phyloP scores from a whole-genome alignment of 2,329 filamentous ascomycete genomes.

The Mycocentrospora acerina region DNA sequence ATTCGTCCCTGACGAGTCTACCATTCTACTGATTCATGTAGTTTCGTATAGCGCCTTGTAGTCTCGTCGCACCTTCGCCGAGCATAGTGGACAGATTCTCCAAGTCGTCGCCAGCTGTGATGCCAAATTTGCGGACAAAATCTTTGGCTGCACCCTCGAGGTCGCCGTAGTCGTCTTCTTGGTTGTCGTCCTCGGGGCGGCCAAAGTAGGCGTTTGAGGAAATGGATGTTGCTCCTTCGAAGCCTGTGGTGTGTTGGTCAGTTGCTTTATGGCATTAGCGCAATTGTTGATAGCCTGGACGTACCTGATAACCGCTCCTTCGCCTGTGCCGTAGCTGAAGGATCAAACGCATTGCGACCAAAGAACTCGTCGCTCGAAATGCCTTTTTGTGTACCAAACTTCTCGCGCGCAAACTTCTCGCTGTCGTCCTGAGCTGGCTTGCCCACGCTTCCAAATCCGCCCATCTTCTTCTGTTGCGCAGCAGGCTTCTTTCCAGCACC shows the following conservation, averaged over 20 bases:
- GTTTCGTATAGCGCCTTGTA: constrained; percentile 63
- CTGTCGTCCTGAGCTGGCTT: constrained; percentile 71
- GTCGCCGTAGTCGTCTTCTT: constrained; percentile 78
- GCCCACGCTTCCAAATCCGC: constrained; percentile 85
- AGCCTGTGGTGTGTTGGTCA: constrained; percentile 54
- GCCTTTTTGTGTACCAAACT: constrained; percentile 90
- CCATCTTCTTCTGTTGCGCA: constrained; percentile 71
- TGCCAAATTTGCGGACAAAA: constrained; percentile 91
- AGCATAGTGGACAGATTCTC: constrained; percentile 83
- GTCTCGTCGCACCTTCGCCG: constrained; percentile 79
- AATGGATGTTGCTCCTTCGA: constrained; percentile 89
- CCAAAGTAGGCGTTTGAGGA: constrained; percentile 98
- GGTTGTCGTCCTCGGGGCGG: constrained; percentile 77
- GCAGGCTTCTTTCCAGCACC: constrained; percentile 60
- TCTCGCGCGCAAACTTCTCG: constrained; percentile 78
- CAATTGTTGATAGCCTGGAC: too few relatives aligned
- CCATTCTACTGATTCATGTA: constrained; percentile 43
- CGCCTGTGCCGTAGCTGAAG: constrained; percentile 77
- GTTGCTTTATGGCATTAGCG: too few relatives aligned
- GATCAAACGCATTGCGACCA: constrained; percentile 83
- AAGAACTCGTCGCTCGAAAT: constrained; percentile 99
- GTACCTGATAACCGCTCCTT: constrained; percentile 72
- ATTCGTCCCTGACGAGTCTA: too few relatives aligned
- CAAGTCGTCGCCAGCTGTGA: constrained; percentile 92
- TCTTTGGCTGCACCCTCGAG: constrained; percentile 93